Evolutionary conservation across 306 rosid species (phyloP).

Genomic region (Prunus davidiana): DNA sequence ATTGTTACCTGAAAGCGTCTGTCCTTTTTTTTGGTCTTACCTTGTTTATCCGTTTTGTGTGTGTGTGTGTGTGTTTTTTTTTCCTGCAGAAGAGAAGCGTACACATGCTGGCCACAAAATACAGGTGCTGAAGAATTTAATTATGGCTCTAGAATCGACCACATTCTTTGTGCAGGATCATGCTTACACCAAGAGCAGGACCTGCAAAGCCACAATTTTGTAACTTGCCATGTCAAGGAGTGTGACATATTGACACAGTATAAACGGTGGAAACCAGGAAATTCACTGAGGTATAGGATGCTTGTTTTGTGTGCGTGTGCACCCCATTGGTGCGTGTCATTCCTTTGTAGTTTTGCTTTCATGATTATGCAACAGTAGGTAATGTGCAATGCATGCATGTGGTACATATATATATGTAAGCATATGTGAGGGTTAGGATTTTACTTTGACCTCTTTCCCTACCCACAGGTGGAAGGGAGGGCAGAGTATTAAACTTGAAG

Average conservation of each 20-base stretch:
- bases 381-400: slow-evolving; percentile 9
- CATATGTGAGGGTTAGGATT: neutral
- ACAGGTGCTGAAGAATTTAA: slow-evolving; percentile 91
- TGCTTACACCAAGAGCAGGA: slow-evolving; percentile 67
- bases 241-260: slow-evolving; percentile 80
- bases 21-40: neutral
- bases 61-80: slow-evolving; percentile 2
- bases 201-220: slow-evolving; percentile 60
- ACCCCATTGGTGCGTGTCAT: neutral
- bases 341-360: neutral
- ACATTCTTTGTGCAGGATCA: slow-evolving; percentile 73
- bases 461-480: slow-evolving; percentile 77
- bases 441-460: slow-evolving; percentile 21
- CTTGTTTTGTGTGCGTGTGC: neutral
- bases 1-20: neutral
- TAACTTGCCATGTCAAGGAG: slow-evolving; percentile 75
- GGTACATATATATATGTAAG: neutral
- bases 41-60: neutral
- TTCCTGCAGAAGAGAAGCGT: slow-evolving; percentile 67
- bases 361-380: neutral
- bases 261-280: slow-evolving; percentile 88
- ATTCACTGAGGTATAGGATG: slow-evolving; percentile 52
- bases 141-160: slow-evolving; percentile 91
- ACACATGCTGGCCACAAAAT: slow-evolving; percentile 91
- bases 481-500: slow-evolving; percentile 69